Base-by-base conservation (phyloP, 2,329 filamentous ascomycete genomes). In the Penicillium sp. region DNA sequence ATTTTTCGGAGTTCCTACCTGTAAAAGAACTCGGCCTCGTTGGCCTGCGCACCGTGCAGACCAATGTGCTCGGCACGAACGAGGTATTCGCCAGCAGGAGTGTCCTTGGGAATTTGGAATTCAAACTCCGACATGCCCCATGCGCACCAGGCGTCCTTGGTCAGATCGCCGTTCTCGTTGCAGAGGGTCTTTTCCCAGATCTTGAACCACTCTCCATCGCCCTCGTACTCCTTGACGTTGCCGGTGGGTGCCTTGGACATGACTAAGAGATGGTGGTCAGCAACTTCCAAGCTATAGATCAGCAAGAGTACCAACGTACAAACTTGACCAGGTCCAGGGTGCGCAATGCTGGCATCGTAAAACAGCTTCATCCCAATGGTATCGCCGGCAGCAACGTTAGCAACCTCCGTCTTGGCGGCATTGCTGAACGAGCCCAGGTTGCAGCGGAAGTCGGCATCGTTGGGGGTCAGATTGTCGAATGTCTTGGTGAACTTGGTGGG, bases 11-110 rank as follows among this genome's bases (percentile, higher is more conserved):
- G 3, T 7, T 31, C 51, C 50, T 11, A 80, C 76, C 57, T 82
- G 63, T 83, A 83, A 42, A 78, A 76, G 69, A 83, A 80, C 6
- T 81, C 81, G 3, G 80, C 80, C 4, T 77, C 76, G 5, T 69
- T 67, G 8, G 66, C 66, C 39, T 74, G 68, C 3, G 81, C 80
- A 51, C 68, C 71, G 68, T 83, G 81, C 10, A 83, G 74, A 4
- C 75, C 81, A 55, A 83, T 78, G 60, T 83, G 80, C 69, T 83
- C 81, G 17, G 79, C 77, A 14, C 81, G 77, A 4, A 83, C 68
- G 28, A 83, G 76, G 64, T 83, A 83, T 60, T 82, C 79, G 55
- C 81, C 81, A n/a, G 79, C 67, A 0, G 76, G 73, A 57, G 77
- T 81, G 10, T 47, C 31, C 39, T 66, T 64, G 12, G 81, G 81